These are phyloP conservation scores for Agapanthus africanus DNA, from an alignment of 106 monocot species.

Conservation along the genomic window DNA sequence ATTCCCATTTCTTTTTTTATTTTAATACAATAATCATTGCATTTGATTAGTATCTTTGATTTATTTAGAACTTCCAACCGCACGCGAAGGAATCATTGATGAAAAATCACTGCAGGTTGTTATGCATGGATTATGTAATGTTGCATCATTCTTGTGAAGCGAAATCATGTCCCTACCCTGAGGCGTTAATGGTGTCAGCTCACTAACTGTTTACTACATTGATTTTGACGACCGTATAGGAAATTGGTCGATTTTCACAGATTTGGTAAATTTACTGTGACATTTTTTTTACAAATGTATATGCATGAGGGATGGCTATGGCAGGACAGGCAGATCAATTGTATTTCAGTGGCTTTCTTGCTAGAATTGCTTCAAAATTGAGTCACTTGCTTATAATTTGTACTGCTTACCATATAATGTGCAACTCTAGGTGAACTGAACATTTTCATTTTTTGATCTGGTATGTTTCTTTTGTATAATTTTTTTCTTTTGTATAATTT, in stretches of 20 bases:
- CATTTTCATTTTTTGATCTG: too few species aligned
- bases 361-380: background rate
- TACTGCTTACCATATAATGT: background rate
- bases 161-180: background rate
- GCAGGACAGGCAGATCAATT: background rate
- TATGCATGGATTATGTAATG: background rate
- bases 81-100: background rate
- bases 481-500: too few species aligned
- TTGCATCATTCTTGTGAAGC: background rate
- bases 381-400: background rate
- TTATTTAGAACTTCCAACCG: background rate
- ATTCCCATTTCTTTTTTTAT: background rate
- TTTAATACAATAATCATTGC: background rate
- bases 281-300: background rate
- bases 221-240: background rate
- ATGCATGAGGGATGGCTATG: too few species aligned
- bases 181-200: background rate
- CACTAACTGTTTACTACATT: background rate
- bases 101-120: constrained; percentile 1
- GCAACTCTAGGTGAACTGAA: background rate
- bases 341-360: background rate
- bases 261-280: background rate
- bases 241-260: background rate
- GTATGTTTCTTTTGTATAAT: too few species aligned
- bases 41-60: background rate